These are phyloP conservation scores for Penicillium angulare DNA, from an alignment of 495 filamentous ascomycete genomes.

Conservation along the genomic window DNA sequence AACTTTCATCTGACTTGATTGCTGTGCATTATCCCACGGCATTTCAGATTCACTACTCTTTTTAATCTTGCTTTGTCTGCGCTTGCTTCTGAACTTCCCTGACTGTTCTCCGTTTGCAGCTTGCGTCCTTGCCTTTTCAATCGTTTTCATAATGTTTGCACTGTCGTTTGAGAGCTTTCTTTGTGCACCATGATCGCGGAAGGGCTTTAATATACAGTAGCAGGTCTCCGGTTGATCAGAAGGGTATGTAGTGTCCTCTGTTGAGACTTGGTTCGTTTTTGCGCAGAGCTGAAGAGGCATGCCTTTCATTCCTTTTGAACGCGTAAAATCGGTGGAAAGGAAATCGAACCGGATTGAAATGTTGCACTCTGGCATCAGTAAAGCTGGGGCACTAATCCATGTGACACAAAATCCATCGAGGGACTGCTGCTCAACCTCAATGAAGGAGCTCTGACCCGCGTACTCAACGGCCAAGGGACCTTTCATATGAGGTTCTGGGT, in stretches of 20 bases:
- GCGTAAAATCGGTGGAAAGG: slow-evolving; percentile 95
- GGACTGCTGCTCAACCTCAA: slow-evolving; percentile 73
- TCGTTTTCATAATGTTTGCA: slow-evolving; percentile 86
- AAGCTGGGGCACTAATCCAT: slow-evolving; percentile 70
- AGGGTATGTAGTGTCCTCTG: slow-evolving; percentile 28
- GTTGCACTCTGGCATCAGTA: slow-evolving; percentile 64
- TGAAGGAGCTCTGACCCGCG: slow-evolving; percentile 57
- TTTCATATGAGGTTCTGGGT: slow-evolving; percentile 85
- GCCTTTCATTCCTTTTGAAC: slow-evolving; percentile 96
- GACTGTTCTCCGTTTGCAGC: too few species aligned
- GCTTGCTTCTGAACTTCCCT: background rate
- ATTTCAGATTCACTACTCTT: too few species aligned
- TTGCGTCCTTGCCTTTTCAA: slow-evolving; percentile 63
- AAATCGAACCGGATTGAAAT: slow-evolving; percentile 96
- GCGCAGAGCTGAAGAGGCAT: slow-evolving; percentile 89
- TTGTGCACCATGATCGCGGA: slow-evolving; percentile 94
- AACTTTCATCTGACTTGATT: too few species aligned
- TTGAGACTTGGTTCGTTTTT: slow-evolving; percentile 68
- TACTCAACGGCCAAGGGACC: slow-evolving; percentile 91
- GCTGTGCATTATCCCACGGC: too few species aligned
- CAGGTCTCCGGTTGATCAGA: slow-evolving; percentile 59
- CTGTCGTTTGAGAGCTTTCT: slow-evolving; percentile 92
- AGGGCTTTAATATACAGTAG: slow-evolving; percentile 95
- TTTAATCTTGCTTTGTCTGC: too few species aligned
- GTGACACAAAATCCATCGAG: slow-evolving; percentile 94